Base-by-base conservation (phyloP, 345 rosid genomes). In the Eucalyptus virginea region DNA sequence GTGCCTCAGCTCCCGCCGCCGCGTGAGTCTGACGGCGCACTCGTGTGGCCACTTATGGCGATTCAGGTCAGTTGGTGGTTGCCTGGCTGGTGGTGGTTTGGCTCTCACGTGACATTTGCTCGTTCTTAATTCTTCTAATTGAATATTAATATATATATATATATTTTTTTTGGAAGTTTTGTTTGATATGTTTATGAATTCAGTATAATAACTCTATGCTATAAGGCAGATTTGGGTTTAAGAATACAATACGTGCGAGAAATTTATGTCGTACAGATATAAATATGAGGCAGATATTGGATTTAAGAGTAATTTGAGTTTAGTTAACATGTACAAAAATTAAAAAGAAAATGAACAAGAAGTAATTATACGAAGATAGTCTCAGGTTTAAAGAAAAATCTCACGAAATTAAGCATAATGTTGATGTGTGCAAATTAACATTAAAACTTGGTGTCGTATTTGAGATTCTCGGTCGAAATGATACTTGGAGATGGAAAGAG, bases 1-100 rank as follows among this genome's bases (percentile, higher is more conserved):
- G 91, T 93, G 42, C 94, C 95, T 15, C 58, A 54, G 7, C 40
- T 93, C 30, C 67, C 62, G 14, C 81, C 51, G 23, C 16, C 87
- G 4, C 34, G 40, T 11, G 52, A 69, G 28, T 72, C 69, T 26
- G 86, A 87, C 12, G 86, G 65, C 32, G 69, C 56, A 11, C 67
- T 56, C 9, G 58, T 48, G 49, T 56, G 48, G n/a, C 89, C 93
- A 28, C 49, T 94, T 23, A 42, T 92, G 34, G 91, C 92, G 26
- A 11, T 94, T 15, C 95, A 94, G 81, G 90, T 89, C 14, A 40
- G 77, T 52, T 26, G 54, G 19, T 32, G 37, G 77, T n/a, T n/a
- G n/a, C n/a, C n/a, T n/a, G n/a, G n/a, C 40, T 5, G 52, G 30
- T 18, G 56, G 52, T 2, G 49, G 45, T 37, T 12, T 34, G 49